Percentiles rank a stretch among this genome's conserved stretches.
Conservation (phyloP, 345 rosid species). For the Cardiospermum halicacabum region DNA sequence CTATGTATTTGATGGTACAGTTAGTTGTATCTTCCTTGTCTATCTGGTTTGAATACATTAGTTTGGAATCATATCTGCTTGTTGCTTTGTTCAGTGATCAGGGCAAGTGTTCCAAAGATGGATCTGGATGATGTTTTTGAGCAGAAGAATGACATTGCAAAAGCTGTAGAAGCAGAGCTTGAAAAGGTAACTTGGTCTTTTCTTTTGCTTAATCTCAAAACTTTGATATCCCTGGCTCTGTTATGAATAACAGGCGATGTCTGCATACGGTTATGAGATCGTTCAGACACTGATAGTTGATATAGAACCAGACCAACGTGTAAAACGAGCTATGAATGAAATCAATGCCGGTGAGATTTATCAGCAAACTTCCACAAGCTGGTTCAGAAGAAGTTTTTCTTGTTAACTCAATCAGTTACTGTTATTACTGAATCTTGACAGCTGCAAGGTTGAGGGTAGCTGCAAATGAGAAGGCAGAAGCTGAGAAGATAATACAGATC, state of each 20-base stretch:
- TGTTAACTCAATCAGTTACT: neutral
- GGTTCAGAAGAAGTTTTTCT: neutral
- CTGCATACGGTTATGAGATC: slow-evolving; percentile 51
- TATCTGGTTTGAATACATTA: no score
- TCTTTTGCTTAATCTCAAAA: neutral
- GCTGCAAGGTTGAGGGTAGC: slow-evolving; percentile 58
- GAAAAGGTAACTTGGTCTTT: slow-evolving; percentile 32
- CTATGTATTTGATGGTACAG: slow-evolving; percentile 48
- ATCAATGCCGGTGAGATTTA: slow-evolving; percentile 41
- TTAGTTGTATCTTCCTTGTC: no score
- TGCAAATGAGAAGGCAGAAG: slow-evolving; percentile 52
- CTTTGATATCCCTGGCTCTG: neutral
- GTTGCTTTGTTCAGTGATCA: slow-evolving; percentile 31
- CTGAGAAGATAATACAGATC: slow-evolving; percentile 52
- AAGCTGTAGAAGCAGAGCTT: slow-evolving; percentile 50
- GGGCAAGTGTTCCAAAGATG: slow-evolving; percentile 54
- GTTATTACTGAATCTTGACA: slow-evolving; percentile 7
- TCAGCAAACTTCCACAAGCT: neutral
- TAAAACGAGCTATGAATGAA: slow-evolving; percentile 51
- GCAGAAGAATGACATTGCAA: slow-evolving; percentile 55
- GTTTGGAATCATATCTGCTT: neutral
- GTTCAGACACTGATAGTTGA: slow-evolving; percentile 53
- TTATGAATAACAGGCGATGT: slow-evolving; percentile 37
- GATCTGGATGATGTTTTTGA: slow-evolving; percentile 47
- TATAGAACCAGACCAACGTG: slow-evolving; percentile 51